Evolutionary conservation across 306 rosid species (phyloP).

Genomic region (Begonia fuchsioides): DNA sequence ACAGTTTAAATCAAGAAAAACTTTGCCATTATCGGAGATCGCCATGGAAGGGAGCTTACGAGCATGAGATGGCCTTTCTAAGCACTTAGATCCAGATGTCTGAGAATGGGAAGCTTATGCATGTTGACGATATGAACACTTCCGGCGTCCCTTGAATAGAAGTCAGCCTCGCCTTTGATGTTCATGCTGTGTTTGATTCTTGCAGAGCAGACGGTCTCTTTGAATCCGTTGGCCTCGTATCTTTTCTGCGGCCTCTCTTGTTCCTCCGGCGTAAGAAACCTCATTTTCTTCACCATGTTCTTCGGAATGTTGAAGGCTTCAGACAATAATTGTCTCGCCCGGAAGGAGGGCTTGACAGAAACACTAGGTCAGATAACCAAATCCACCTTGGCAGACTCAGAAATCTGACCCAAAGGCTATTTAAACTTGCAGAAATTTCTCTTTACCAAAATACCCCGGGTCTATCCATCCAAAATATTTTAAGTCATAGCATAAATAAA

Average conservation of each 20-base stretch:
- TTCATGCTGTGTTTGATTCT: conserved; percentile 12
- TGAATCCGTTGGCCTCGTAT: conserved; percentile 5
- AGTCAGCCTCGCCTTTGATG: no score
- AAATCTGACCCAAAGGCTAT: no score
- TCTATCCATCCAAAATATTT: no score
- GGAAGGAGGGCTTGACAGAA: no score
- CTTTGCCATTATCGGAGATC: no score
- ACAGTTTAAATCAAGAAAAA: not conserved
- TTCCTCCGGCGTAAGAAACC: conserved; percentile 6
- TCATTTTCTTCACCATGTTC: conserved; percentile 4
- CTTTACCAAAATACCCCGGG: no score
- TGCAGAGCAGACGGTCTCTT: conserved; percentile 11
- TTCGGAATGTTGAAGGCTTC: conserved; percentile 11
- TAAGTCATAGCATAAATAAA: no score
- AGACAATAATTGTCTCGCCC: conserved; percentile 8
- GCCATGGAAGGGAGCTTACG: conserved; percentile 3
- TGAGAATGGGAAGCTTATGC: conserved; percentile 12
- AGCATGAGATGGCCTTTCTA: conserved; percentile 14
- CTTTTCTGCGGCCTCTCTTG: not conserved
- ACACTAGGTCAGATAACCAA: no score
- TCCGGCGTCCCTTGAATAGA: no score
- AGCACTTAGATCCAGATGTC: conserved; percentile 10
- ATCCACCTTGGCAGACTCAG: no score
- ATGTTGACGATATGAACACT: no score
- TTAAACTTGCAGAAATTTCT: no score